Percentiles rank a stretch among this genome's conserved stretches.
phyloP scores from a whole-genome alignment of 768 basidiomycete species.

The Boletellus ananiceps region DNA sequence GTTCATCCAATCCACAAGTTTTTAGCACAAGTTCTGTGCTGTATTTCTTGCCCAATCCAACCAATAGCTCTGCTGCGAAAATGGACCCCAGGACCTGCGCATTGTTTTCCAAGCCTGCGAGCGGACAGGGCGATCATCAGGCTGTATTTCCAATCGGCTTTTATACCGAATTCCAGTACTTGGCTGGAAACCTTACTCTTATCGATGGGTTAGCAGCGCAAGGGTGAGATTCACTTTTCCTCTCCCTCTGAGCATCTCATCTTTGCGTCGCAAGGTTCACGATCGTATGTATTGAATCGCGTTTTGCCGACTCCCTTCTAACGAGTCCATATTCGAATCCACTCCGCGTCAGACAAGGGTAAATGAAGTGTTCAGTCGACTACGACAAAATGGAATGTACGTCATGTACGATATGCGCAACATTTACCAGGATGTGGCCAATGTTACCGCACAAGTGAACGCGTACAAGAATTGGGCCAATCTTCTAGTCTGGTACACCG shows the following conservation, averaged over 20 bases:
- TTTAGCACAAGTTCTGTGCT: slow-evolving; percentile 43
- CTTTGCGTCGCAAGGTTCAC: slow-evolving; percentile 4
- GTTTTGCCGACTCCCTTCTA: not conserved
- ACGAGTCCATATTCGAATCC: slow-evolving; percentile 54
- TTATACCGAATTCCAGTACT: slow-evolving; percentile 40
- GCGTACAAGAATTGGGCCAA: slow-evolving; percentile 62
- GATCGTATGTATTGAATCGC: slow-evolving; percentile 26
- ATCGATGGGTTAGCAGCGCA: slow-evolving; percentile 31
- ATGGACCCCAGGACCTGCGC: slow-evolving; percentile 58
- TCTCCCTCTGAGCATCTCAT: not conserved
- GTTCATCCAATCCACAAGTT: slow-evolving; percentile 32
- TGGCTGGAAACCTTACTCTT: slow-evolving; percentile 15
- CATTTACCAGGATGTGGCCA: slow-evolving; percentile 57
- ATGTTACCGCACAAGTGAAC: slow-evolving; percentile 63
- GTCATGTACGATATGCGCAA: slow-evolving; percentile 82
- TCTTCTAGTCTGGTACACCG: slow-evolving; percentile 68
- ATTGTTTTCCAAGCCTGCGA: slow-evolving; percentile 45
- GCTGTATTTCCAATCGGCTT: slow-evolving; percentile 46
- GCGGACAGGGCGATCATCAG: slow-evolving; percentile 44
- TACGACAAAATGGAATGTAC: slow-evolving; percentile 60
- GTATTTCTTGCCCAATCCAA: slow-evolving; percentile 45
- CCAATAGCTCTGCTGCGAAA: slow-evolving; percentile 49
- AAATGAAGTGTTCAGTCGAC: slow-evolving; percentile 51
- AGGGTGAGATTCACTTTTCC: slow-evolving; percentile 13
- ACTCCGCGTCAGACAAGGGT: slow-evolving; percentile 46